Base-by-base conservation (phyloP, 176 grass and related monocot species). In the Carex littledalei region DNA sequence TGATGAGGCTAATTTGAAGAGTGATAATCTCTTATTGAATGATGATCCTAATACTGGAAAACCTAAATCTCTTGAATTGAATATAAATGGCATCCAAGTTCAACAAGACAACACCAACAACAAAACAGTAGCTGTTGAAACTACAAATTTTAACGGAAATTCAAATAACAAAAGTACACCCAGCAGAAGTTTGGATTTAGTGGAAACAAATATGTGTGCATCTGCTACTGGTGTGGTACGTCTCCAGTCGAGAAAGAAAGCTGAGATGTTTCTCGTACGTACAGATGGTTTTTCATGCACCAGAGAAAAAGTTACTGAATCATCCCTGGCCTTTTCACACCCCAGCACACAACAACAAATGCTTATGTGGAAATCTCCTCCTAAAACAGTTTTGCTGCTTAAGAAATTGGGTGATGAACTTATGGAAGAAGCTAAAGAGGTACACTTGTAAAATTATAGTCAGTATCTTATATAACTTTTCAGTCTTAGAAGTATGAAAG, bases 341-440 rank as follows among this genome's bases (percentile, higher is more conserved):
- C 91, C 96, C 72, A 99, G 90, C 88, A 95, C 96, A 67, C 96
- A 99, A 31, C 93, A 95, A 85, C 96, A 99, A 72, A 99, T 99
- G 96, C 91, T 99, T 74, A 99, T 99, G 93, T 99, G 96, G 96
- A 99, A 99, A 83, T 89, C 93, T 90, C 88, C 96, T 83, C 96
- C 96, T 67, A 99, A 95, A 86, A 99, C 93, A 35, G 93, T 94
- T 65, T 86, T 99, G 81, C 84, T 99, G 53, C 72, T 99, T 58
- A 99, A 99, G 67, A 99, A 99, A 86, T 91, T 99, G 86, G 96
- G 96, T 9, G 80, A 94, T 4, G 91, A 92, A 86, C 96, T 99
- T 72, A 94, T 99, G 93, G 93, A 99, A 91, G 88, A 99, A 87
- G 93, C 96, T 84, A 99, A 95, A 91, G 96, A 94, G 96, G 96